Percentiles rank a stretch among this genome's conserved stretches.
These are phyloP conservation scores for Inonotus obliquus DNA, from an alignment of 1,284 basidiomycete species.

Conservation along the genomic window DNA sequence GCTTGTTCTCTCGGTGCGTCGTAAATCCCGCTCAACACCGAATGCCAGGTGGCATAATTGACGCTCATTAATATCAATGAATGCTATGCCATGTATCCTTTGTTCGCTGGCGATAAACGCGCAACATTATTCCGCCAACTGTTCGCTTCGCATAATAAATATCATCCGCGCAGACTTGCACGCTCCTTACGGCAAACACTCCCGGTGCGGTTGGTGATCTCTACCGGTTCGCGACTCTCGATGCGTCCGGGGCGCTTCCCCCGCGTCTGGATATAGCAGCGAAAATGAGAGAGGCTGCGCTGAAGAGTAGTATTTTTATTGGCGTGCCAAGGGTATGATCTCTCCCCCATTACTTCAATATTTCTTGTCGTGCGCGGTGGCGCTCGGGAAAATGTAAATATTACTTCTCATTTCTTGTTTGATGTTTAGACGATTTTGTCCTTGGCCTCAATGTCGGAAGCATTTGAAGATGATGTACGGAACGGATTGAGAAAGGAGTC, in stretches of 20 bases:
- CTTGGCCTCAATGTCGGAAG: conserved; percentile 69
- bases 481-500: conserved; percentile 59
- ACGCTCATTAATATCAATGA: conserved; percentile 7
- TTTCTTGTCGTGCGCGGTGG: background rate
- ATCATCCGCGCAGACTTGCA: conserved; percentile 56
- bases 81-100: background rate
- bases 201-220: conserved; percentile 76
- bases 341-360: conserved; percentile 7
- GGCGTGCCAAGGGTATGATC: conserved; percentile 87
- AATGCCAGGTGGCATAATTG: background rate
- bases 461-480: conserved; percentile 77
- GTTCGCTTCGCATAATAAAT: background rate
- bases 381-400: background rate
- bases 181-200: conserved; percentile 78
- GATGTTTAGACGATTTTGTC: conserved; percentile 70
- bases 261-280: conserved; percentile 67
- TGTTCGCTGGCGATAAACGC: background rate
- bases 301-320: conserved; percentile 92
- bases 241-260: conserved; percentile 40
- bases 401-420: conserved; percentile 14
- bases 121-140: background rate
- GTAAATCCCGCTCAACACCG: background rate
- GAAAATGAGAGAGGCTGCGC: conserved; percentile 87
- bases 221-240: conserved; percentile 63
- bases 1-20: conserved; percentile 74